Conservation (phyloP, 2,329 filamentous ascomycete species). For the Paradendryphiella salina region DNA sequence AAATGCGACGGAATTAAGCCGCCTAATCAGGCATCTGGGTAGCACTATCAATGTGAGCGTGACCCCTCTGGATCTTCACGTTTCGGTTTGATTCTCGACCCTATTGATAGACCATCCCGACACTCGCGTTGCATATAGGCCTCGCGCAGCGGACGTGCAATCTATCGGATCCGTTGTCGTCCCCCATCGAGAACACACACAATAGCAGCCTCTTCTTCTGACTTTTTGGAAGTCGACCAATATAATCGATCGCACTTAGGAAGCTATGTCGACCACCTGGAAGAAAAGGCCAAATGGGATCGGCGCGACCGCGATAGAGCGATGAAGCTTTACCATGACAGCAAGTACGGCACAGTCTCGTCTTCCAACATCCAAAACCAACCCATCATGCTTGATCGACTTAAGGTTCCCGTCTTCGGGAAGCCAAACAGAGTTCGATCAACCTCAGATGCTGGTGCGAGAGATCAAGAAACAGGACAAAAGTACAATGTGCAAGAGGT, state of each 20-base stretch:
- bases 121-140: not conserved
- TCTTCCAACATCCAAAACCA: constrained; percentile 3
- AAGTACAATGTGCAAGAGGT: constrained; percentile 25
- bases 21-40: constrained; percentile 8
- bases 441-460: constrained; percentile 8
- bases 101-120: constrained; percentile 3
- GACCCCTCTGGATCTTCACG: constrained; percentile 4
- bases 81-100: constrained; percentile 5
- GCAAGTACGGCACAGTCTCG: constrained; percentile 1
- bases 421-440: constrained; percentile 18
- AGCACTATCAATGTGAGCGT: constrained; percentile 9
- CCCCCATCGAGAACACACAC: not conserved
- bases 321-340: constrained; percentile 30
- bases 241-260: constrained; percentile 25
- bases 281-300: constrained; percentile 25
- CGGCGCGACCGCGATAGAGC: constrained; percentile 24
- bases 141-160: not conserved
- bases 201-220: constrained; percentile 17
- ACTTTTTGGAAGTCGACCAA: constrained; percentile 19
- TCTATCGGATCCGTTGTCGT: not conserved
- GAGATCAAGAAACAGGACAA: constrained; percentile 5
- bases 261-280: constrained; percentile 30
- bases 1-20: constrained; percentile 14
- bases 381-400: constrained; percentile 19
- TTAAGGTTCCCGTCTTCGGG: constrained; percentile 27